Conservation (phyloP, 2,329 filamentous ascomycete genomes). For the Trichoderma sp. region DNA sequence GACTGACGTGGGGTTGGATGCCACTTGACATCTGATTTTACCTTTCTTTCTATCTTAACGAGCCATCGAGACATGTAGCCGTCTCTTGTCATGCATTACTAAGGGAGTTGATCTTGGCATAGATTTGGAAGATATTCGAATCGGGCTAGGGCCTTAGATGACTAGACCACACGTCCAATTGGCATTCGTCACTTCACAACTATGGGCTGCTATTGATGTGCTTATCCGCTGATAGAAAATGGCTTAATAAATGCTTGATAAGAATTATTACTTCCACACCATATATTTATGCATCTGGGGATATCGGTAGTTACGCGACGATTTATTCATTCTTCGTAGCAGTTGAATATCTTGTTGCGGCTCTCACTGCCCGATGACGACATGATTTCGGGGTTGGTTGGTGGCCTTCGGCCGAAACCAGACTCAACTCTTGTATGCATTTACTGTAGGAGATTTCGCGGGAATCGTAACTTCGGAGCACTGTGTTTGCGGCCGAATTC, state of each 20-base stretch:
- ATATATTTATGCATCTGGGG: background rate
- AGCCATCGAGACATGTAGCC: background rate
- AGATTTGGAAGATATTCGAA: background rate
- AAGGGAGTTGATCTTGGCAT: background rate
- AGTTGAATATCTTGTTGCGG: background rate
- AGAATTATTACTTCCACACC: background rate
- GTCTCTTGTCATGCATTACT: background rate
- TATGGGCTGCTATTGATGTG: background rate
- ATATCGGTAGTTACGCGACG: background rate
- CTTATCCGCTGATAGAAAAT: background rate
- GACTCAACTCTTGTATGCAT: background rate
- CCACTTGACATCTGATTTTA: background rate
- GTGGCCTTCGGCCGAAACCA: background rate
- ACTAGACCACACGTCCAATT: background rate
- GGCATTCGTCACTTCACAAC: background rate
- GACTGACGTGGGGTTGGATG: background rate
- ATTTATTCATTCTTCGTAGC: background rate
- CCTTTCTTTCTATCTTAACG: background rate
- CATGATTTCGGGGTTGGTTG: background rate
- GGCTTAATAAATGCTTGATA: background rate
- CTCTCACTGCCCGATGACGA: background rate
- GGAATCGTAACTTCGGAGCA: background rate
- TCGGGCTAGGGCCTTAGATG: background rate
- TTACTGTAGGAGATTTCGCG: background rate
- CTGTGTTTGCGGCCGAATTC: background rate